A percentile compares a stretch with the other conserved stretches of the same genome.
Conservation (phyloP, 164 flowering plant species). For the Dillenia turbinata region DNA sequence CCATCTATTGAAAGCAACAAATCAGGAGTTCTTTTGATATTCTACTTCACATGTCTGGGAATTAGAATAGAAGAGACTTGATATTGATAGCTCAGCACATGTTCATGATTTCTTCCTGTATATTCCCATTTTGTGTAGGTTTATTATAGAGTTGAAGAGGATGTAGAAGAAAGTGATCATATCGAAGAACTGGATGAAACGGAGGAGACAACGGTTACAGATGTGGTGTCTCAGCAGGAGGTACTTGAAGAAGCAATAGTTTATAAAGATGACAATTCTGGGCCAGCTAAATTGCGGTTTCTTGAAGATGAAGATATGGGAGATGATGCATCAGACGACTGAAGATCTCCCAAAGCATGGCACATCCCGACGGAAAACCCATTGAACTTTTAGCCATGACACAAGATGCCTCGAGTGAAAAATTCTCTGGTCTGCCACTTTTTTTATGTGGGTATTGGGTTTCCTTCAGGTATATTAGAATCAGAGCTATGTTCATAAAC, state of each 20-base stretch:
- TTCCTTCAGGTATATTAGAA: too few species aligned
- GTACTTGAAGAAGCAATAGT: slow-evolving; percentile 13
- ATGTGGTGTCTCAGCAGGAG: slow-evolving; percentile 10
- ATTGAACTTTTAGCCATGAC: too few species aligned
- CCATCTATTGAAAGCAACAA: background rate
- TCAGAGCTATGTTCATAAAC: too few species aligned
- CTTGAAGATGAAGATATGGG: slow-evolving; percentile 11
- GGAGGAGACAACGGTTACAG: slow-evolving; percentile 5
- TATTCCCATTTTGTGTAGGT: slow-evolving; percentile 25
- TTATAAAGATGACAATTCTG: slow-evolving; percentile 6
- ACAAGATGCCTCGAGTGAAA: too few species aligned
- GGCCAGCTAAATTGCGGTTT: background rate
- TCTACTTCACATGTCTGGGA: too few species aligned
- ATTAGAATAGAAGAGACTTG: too few species aligned
- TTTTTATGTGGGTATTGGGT: too few species aligned
- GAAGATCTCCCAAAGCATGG: background rate
- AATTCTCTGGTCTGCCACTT: too few species aligned
- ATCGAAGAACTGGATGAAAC: background rate
- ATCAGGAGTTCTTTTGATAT: background rate
- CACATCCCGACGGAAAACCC: too few species aligned
- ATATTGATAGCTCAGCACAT: background rate
- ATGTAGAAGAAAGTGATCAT: slow-evolving; percentile 11
- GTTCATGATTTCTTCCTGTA: background rate
- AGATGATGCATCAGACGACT: slow-evolving; percentile 9
- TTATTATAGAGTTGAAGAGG: slow-evolving; percentile 53